Evolutionary conservation across 768 basidiomycete species (phyloP).

Genomic region (Hypholoma fasciculare): DNA sequence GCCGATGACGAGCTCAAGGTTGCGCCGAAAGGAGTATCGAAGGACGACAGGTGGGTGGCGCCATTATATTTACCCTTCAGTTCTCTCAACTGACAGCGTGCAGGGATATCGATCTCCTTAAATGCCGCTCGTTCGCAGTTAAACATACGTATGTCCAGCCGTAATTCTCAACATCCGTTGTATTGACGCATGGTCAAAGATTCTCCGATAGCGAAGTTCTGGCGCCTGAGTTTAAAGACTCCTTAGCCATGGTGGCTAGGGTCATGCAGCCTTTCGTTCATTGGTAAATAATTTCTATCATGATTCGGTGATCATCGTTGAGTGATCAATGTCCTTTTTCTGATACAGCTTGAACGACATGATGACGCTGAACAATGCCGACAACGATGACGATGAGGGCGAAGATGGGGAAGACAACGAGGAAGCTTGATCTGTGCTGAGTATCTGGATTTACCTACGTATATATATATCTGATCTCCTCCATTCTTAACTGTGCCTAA

Average conservation of each 20-base stretch:
- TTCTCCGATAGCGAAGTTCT: constrained; percentile 79
- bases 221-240: constrained; percentile 61
- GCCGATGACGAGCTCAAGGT: constrained; percentile 85
- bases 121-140: constrained; percentile 78
- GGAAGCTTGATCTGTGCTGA: background rate
- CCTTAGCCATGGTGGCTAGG: constrained; percentile 50
- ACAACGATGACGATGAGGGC: constrained; percentile 19
- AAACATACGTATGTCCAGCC: constrained; percentile 47
- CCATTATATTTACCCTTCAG: background rate
- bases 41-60: constrained; percentile 63
- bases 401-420: constrained; percentile 10
- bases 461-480: too few species aligned
- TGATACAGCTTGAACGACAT: constrained; percentile 64
- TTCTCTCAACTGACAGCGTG: background rate
- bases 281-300: constrained; percentile 44
- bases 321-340: background rate
- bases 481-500: too few species aligned
- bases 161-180: background rate
- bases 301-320: background rate
- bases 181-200: constrained; percentile 30
- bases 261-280: constrained; percentile 78
- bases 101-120: constrained; percentile 91
- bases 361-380: constrained; percentile 48
- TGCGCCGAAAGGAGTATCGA: constrained; percentile 88
- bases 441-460: too few species aligned